Evolutionary conservation across 2,329 filamentous ascomycete genomes (phyloP).

Genomic region (Cercospora sp.): DNA sequence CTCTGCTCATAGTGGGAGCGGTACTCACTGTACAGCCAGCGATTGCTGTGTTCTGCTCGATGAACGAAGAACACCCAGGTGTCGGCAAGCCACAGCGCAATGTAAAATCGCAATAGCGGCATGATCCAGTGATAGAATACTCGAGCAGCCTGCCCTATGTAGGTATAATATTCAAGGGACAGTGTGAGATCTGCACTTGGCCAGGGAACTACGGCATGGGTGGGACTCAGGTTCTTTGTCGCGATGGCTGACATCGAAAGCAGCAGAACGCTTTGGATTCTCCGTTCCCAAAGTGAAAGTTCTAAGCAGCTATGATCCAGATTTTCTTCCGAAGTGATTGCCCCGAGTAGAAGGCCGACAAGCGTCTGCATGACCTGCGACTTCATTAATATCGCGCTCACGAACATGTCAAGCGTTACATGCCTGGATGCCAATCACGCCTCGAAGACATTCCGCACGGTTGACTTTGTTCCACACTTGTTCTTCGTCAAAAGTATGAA

Average conservation of each 20-base stretch:
- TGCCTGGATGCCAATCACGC: background rate
- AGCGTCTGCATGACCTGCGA: background rate
- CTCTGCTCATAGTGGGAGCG: background rate
- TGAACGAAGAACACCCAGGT: background rate
- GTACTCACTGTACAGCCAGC: background rate
- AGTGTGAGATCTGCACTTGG: background rate
- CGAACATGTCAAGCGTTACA: background rate
- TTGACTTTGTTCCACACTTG: background rate
- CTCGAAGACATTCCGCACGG: background rate
- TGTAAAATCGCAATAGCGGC: background rate
- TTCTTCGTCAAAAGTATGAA: background rate
- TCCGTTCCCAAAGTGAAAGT: background rate
- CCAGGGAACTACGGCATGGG: background rate
- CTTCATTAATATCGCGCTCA: background rate
- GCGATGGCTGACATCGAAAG: background rate
- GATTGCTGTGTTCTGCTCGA: background rate
- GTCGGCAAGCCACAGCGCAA: background rate
- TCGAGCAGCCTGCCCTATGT: background rate
- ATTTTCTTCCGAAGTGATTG: background rate
- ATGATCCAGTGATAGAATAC: background rate
- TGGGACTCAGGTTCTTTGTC: background rate
- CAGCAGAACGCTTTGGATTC: background rate
- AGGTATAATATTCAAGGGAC: background rate
- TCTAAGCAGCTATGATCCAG: background rate
- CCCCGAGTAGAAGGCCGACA: background rate